Conservation (phyloP, 345 rosid species). For the Psidium guajava region DNA sequence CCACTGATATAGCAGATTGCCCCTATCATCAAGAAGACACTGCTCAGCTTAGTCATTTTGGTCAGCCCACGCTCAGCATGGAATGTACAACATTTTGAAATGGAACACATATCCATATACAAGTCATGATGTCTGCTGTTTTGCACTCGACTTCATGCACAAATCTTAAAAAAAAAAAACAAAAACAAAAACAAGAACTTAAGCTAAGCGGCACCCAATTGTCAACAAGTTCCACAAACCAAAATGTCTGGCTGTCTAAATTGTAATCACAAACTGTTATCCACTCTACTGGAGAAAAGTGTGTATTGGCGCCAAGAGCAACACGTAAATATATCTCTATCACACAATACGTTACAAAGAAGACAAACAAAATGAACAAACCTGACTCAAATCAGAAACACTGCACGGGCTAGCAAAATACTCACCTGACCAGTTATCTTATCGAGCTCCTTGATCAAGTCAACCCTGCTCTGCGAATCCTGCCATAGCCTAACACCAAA, state of each 20-base stretch:
- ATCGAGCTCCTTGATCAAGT: constrained; percentile 63
- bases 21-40: constrained; percentile 33
- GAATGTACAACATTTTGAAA: neutral
- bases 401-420: neutral
- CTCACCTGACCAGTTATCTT: constrained; percentile 65
- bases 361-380: neutral
- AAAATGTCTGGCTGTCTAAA: neutral
- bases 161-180: neutral
- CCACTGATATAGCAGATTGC: constrained; percentile 76
- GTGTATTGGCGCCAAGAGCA: neutral
- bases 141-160: neutral
- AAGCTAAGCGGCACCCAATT: neutral
- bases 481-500: constrained; percentile 59
- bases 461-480: constrained; percentile 76
- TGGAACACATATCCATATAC: neutral
- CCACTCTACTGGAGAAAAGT: neutral
- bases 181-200: neutral
- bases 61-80: neutral
- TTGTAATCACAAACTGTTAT: neutral
- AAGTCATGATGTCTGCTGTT: neutral
- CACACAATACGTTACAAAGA: neutral
- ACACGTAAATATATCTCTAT: neutral
- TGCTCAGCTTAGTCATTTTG: neutral
- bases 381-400: neutral
- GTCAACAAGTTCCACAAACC: neutral